Evolutionary conservation across 495 filamentous ascomycete species (phyloP), one percentile per base, ranked within the genome.

Genomic region (Talaromyces liani): DNA sequence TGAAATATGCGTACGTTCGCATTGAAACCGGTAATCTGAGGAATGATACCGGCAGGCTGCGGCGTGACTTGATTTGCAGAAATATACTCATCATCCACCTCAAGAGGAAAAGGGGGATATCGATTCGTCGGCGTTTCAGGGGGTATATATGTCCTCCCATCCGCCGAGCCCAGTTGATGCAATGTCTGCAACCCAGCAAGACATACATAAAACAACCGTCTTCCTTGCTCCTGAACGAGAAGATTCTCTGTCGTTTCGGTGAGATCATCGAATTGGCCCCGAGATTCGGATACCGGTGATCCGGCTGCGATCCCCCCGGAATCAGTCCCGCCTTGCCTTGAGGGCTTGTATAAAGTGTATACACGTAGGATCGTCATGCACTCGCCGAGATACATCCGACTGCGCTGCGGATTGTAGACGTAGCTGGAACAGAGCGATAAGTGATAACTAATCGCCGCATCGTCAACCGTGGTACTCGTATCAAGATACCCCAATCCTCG

Each of bases 361-460:
- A 88, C 83, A 65, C 87, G 81, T 14, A 89, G 72, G 68, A 94
- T 91, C 1, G 84, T 85, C 71, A 90, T 77, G 54, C 88, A 87
- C 73, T 94, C 89, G 3, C 83, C 81, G 63, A 93, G 80, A 71
- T 92, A 93, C 9, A 87, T 76, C 39, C 86, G 83, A 67, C 84
- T 87, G 2, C 81, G 75, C 58, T 85, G 84, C 75, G 85, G 86
- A 63, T 88, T 84, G 68, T 87, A 84, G 0, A 86, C 88, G 71
- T 91, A 89, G 1, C 80, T 83, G 4, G 84, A 84, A n/a, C 86
- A 86, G 25, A 92, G 70, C 3, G 82, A 90, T 12, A 94, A 73
- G 66, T 93, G 89, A 68, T 93, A 95, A 73, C 91, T 94, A n/a
- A 88, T 91, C 0, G 86, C 86, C 0, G 91, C 91, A 73, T 95